phyloP scores from a whole-genome alignment of 1,284 basidiomycete genomes.

The Tilletiopsis washingtonensis region DNA sequence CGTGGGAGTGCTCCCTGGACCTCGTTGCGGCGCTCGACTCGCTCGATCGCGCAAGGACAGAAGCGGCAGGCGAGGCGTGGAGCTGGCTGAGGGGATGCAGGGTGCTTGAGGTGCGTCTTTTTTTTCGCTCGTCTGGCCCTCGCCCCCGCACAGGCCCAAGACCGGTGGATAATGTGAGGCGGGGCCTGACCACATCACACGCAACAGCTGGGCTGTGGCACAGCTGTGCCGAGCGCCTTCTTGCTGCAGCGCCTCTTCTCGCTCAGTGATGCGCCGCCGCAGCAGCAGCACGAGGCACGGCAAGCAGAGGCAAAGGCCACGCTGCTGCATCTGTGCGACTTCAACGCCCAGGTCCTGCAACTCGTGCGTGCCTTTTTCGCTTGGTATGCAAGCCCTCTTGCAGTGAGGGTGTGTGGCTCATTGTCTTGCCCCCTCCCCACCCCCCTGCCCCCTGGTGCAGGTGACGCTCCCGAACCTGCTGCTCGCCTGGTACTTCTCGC shows the following conservation, averaged over 20 bases:
- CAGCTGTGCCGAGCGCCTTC: slow-evolving; percentile 72
- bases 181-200: too few relatives aligned
- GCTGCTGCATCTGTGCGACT: slow-evolving; percentile 81
- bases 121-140: too few relatives aligned
- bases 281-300: background rate
- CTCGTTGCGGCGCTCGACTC: slow-evolving; percentile 52
- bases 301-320: too few relatives aligned
- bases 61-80: too few relatives aligned
- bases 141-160: too few relatives aligned
- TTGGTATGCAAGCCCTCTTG: too few relatives aligned
- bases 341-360: slow-evolving; percentile 70
- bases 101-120: background rate
- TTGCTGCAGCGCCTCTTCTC: slow-evolving; percentile 61
- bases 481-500: slow-evolving; percentile 55
- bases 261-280: background rate
- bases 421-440: too few relatives aligned
- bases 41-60: slow-evolving; percentile 4
- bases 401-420: too few relatives aligned
- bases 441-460: too few relatives aligned
- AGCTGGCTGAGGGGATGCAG: background rate
- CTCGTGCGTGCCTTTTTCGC: slow-evolving; percentile 52
- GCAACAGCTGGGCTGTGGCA: slow-evolving; percentile 79
- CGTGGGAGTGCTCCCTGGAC: slow-evolving; percentile 93
- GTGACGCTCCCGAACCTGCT: slow-evolving; percentile 78
- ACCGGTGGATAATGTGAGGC: too few relatives aligned